A percentile compares a stretch with the other conserved stretches of the same genome.
These are phyloP conservation scores for Podila epigama DNA, from an alignment of 192 early-diverging fungal genomes.

Conservation along the genomic window DNA sequence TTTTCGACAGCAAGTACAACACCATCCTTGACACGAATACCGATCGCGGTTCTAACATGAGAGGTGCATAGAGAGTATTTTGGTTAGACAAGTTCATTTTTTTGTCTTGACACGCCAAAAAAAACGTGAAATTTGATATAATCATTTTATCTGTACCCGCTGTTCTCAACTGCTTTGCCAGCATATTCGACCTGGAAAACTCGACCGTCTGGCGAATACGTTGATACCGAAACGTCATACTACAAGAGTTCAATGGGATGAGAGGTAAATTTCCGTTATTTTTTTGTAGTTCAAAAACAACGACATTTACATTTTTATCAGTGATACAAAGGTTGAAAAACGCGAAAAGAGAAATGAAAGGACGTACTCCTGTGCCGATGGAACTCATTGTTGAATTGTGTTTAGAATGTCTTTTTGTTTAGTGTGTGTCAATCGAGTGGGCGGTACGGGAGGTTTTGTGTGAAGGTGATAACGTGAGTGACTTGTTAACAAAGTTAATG, in stretches of 20 bases:
- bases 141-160: constrained; percentile 72
- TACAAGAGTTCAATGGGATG: constrained; percentile 41
- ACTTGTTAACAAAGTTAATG: not conserved
- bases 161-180: constrained; percentile 97
- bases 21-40: constrained; percentile 92
- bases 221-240: constrained; percentile 98
- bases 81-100: not conserved
- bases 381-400: constrained; percentile 70
- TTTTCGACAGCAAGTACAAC: constrained; percentile 98
- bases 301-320: constrained; percentile 7
- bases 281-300: not conserved
- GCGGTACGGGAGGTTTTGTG: not conserved
- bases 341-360: not conserved
- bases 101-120: too few relatives aligned
- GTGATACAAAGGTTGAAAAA: not conserved
- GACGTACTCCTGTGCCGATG: constrained; percentile 89
- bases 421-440: not conserved
- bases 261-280: constrained; percentile 1
- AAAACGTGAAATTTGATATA: too few relatives aligned
- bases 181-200: constrained; percentile 99
- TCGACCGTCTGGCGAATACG: constrained; percentile 98
- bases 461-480: not conserved
- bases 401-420: not conserved
- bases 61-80: not conserved
- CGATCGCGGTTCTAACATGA: constrained; percentile 83